Base-by-base conservation (phyloP, 1,284 basidiomycete species). In the Puccinia polysora region DNA sequence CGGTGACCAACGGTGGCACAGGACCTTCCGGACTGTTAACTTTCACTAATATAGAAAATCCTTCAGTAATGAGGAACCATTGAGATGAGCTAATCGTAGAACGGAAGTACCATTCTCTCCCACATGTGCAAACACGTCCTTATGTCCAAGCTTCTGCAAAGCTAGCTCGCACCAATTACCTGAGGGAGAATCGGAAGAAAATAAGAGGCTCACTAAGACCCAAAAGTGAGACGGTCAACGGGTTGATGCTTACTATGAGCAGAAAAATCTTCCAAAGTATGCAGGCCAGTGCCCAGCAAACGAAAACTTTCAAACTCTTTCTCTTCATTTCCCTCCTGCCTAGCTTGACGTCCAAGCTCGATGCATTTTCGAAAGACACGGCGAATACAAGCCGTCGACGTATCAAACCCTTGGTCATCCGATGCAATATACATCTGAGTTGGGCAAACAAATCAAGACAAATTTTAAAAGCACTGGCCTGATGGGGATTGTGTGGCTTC, bases 81-180 rank as follows among this genome's bases (percentile, higher is more conserved):
- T 47, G 23, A 2, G 15, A 20, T 38, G 7, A 40, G 28, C 73
- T 23, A 34, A 45, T 56, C 12, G n/a, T 25, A 43, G 45, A 50
- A n/a, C 20, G 20, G 65, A 52, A n/a, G 14, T 50, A 65, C 63
- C 87, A 73, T 88, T 85, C 75, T 90, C 87, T 12, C 93, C 93
- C 40, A 96, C 89, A 77, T 97, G 92, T n/a, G 86, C 81, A 81
- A 96, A 97, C 2, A 96, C 88, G 56, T 92, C 81, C 1, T 81
- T 78, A 77, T 91, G 82, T 0, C 91, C 91, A 81, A 91, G 83
- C 6, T 84, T 84, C 58, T 88, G 84, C 14, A 95, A 84, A 0
- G 87, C 84, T 18, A 81, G 74, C 73, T 81, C 80, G 73, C 77
- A 78, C 74, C 76, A 80, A 74, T 80, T 80, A 43, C 52, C 89